These are phyloP conservation scores for Sutorius australiensis DNA, from an alignment of 768 basidiomycete genomes.

Conservation along the genomic window DNA sequence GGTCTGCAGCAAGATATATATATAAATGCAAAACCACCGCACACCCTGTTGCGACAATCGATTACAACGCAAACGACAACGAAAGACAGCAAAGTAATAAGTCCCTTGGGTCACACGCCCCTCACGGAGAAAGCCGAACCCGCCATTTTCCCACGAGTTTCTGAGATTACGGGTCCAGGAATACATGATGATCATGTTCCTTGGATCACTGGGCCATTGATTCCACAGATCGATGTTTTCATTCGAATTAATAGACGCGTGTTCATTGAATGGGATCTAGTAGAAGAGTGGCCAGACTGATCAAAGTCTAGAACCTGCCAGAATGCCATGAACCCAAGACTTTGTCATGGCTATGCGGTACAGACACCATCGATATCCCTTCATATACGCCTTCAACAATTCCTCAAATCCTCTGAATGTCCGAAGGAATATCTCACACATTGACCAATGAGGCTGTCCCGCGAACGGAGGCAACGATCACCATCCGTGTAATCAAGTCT, in stretches of 20 bases:
- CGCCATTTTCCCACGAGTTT: too few relatives aligned
- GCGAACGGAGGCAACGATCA: slow-evolving; percentile 76
- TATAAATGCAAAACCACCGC: too few relatives aligned
- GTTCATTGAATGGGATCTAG: neutral
- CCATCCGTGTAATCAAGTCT: slow-evolving; percentile 90
- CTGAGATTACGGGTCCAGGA: too few relatives aligned
- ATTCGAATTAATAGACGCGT: neutral
- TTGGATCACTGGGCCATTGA: neutral
- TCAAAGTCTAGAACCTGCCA: neutral
- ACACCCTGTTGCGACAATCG: too few relatives aligned
- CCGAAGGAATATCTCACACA: slow-evolving; percentile 36
- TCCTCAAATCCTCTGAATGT: slow-evolving; percentile 21
- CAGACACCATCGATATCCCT: neutral
- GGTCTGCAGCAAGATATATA: too few relatives aligned
- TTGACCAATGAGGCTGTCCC: slow-evolving; percentile 67
- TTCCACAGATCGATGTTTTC: neutral
- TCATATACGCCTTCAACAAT: neutral
- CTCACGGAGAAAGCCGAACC: too few relatives aligned
- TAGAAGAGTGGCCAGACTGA: neutral
- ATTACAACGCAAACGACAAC: too few relatives aligned
- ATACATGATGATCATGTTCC: too few relatives aligned
- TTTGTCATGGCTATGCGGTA: neutral
- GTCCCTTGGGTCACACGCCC: too few relatives aligned
- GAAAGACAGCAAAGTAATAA: too few relatives aligned
- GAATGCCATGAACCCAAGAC: neutral